phyloP scores from a whole-genome alignment of 306 rosid species.

The Lupinus albus region DNA sequence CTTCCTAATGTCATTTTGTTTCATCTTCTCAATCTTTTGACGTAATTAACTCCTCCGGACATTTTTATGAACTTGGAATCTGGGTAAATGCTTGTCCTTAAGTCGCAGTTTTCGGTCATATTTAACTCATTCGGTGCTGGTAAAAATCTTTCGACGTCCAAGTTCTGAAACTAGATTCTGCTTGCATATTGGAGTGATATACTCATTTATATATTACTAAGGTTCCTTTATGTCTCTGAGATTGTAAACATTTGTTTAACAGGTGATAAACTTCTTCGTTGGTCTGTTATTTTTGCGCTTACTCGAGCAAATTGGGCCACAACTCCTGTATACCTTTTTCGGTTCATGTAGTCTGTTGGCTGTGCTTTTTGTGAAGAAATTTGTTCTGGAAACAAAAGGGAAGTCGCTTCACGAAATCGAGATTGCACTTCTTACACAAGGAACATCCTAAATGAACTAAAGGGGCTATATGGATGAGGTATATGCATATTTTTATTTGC shows the following conservation, averaged over 20 bases:
- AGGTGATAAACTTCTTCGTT: conserved; percentile 83
- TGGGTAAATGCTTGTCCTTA: conserved; percentile 12
- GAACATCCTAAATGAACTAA: conserved; percentile 37
- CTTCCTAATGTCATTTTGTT: conserved; percentile 1
- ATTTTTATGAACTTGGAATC: conserved; percentile 14
- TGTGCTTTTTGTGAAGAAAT: conserved; percentile 71
- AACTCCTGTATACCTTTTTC: conserved; percentile 56
- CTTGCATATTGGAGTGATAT: conserved; percentile 2
- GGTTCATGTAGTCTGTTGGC: conserved; percentile 62
- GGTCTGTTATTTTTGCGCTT: conserved; percentile 72
- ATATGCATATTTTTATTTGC: conserved; percentile 24
- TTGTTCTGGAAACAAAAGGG: conserved; percentile 83
- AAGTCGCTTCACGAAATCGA: conserved; percentile 93
- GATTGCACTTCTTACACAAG: conserved; percentile 63
- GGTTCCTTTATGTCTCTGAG: no score
- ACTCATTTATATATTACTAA: no score
- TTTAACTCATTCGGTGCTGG: neutral
- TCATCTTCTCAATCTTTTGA: neutral
- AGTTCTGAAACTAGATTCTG: neutral
- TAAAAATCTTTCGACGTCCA: neutral
- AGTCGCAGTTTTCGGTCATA: neutral
- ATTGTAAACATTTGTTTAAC: conserved; percentile 35
- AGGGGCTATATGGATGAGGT: conserved; percentile 24
- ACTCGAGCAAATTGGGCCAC: conserved; percentile 75
- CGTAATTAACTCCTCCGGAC: neutral